Conservation (phyloP, 352 stramenopile genomes). For the Halophytophthora polymorphica region DNA sequence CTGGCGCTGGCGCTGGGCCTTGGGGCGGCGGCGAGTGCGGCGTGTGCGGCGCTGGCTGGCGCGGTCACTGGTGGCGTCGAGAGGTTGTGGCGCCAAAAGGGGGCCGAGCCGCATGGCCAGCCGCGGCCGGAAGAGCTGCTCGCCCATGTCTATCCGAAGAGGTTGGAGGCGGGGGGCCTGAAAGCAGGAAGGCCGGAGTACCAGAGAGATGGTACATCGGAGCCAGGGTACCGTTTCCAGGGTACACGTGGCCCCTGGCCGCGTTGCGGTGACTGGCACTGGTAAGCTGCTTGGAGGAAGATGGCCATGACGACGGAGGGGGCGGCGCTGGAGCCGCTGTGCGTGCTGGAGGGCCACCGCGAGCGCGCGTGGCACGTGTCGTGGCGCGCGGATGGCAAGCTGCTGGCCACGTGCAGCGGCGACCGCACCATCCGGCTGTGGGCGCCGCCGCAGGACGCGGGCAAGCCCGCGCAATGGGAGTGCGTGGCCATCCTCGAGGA, state of each 20-base stretch:
- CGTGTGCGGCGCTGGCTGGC: too few relatives aligned
- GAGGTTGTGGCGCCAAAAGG: too few relatives aligned
- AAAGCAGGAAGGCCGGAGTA: too few relatives aligned
- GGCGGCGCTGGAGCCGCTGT: slow-evolving; percentile 39
- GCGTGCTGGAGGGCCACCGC: slow-evolving; percentile 76
- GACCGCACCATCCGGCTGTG: slow-evolving; percentile 90
- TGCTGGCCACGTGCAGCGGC: slow-evolving; percentile 89
- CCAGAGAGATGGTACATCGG: too few relatives aligned
- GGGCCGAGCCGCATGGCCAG: too few relatives aligned
- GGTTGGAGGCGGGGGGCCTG: too few relatives aligned
- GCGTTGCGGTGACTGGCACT: too few relatives aligned
- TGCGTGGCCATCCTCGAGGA: slow-evolving; percentile 93
- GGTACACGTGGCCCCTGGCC: neutral
- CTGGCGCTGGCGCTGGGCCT: too few relatives aligned
- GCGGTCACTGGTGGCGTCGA: too few relatives aligned
- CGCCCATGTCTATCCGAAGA: too few relatives aligned
- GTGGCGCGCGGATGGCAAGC: slow-evolving; percentile 81
- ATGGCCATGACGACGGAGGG: neutral
- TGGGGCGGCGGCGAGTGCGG: too few relatives aligned
- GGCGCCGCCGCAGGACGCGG: slow-evolving; percentile 27
- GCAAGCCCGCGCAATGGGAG: slow-evolving; percentile 59
- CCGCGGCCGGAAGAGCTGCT: too few relatives aligned
- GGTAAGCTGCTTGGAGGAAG: neutral
- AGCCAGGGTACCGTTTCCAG: neutral
- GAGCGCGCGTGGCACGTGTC: slow-evolving; percentile 91